A percentile compares a stretch with the other conserved stretches of the same genome.
These are phyloP conservation scores for Monosporozyma aerobia DNA, from an alignment of 805 yeast species.

Conservation along the genomic window DNA sequence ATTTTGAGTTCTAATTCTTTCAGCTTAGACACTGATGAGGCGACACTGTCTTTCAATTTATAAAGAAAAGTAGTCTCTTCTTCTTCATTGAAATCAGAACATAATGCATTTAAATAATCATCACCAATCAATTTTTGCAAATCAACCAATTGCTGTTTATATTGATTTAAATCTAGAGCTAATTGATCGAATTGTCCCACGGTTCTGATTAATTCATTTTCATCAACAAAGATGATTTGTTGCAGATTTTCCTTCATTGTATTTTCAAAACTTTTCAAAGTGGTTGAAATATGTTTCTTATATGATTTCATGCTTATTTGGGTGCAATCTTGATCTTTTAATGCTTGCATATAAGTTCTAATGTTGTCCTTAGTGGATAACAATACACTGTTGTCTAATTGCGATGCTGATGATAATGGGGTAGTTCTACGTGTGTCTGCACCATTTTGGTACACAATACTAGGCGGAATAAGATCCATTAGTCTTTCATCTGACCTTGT, in stretches of 20 bases:
- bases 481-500: background rate
- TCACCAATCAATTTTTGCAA: conserved; percentile 22
- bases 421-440: background rate
- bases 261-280: conserved; percentile 17
- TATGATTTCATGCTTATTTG: conserved; percentile 12
- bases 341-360: background rate
- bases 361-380: background rate
- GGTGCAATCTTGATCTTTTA: conserved; percentile 1
- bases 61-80: conserved; percentile 21
- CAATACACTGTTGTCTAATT: background rate
- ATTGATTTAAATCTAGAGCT: conserved; percentile 18
- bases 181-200: conserved; percentile 21
- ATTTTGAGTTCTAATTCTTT: conserved; percentile 23
- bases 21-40: conserved; percentile 16
- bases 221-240: conserved; percentile 19
- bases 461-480: background rate
- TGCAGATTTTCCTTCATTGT: conserved; percentile 13
- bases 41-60: conserved; percentile 8
- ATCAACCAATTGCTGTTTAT: conserved; percentile 18
- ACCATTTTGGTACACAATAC: background rate
- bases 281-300: conserved; percentile 16
- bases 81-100: conserved; percentile 19
- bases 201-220: conserved; percentile 16
- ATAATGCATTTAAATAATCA: conserved; percentile 23
- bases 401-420: background rate